These are phyloP conservation scores for Echinosophora koreensis DNA, from an alignment of 306 rosid genomes.

Conservation along the genomic window DNA sequence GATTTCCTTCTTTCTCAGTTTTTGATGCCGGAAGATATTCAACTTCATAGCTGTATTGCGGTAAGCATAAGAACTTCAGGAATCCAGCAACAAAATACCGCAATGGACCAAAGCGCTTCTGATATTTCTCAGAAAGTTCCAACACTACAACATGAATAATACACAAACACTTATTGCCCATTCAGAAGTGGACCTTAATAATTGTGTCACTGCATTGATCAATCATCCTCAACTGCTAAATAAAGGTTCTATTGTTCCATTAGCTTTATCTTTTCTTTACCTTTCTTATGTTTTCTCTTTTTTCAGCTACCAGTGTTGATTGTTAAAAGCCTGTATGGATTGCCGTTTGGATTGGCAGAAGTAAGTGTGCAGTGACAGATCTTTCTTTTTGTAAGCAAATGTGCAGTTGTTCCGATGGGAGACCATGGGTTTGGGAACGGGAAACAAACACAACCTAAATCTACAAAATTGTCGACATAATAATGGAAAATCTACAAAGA, in stretches of 20 bases:
- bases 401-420: too few species aligned
- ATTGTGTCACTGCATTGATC: constrained; percentile 21
- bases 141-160: constrained; percentile 67
- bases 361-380: too few species aligned
- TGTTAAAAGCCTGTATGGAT: background rate
- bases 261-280: constrained; percentile 12
- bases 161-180: constrained; percentile 26
- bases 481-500: constrained; percentile 17
- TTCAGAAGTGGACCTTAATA: constrained; percentile 28
- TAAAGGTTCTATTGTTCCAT: constrained; percentile 28
- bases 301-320: constrained; percentile 27
- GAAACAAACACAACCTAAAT: background rate
- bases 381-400: too few species aligned
- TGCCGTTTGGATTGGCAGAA: too few species aligned
- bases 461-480: constrained; percentile 31
- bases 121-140: constrained; percentile 97
- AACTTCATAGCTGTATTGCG: constrained; percentile 90
- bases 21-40: constrained; percentile 91
- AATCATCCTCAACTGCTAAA: constrained; percentile 30
- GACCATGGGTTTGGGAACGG: too few species aligned
- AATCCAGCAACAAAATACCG: constrained; percentile 98
- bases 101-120: constrained; percentile 95
- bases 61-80: constrained; percentile 92
- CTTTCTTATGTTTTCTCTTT: constrained; percentile 13
- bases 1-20: constrained; percentile 77